Conservation (phyloP, 495 filamentous ascomycete genomes). For the Hyaloscypha finlandica region DNA sequence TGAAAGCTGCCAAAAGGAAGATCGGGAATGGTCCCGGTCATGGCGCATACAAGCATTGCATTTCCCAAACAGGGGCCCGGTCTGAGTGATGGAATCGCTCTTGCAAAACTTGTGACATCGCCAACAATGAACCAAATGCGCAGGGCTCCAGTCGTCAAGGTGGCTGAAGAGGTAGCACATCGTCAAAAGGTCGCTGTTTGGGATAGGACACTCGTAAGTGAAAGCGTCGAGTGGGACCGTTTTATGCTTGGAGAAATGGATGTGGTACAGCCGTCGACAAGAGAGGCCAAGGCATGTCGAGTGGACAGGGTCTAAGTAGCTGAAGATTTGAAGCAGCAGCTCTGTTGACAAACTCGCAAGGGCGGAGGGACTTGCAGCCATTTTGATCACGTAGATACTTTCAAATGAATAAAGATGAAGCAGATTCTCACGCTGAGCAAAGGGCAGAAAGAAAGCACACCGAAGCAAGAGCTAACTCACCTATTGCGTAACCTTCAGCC, state of each 20-base stretch:
- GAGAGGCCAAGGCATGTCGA: constrained; percentile 10
- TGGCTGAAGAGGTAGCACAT: constrained; percentile 10
- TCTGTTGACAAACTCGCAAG: constrained; percentile 4
- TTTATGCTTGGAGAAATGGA: constrained; percentile 9
- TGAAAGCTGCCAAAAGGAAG: background rate
- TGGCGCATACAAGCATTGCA: background rate
- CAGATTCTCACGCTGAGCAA: background rate
- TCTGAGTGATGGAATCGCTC: background rate
- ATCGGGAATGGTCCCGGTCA: background rate
- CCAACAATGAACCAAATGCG: constrained; percentile 2
- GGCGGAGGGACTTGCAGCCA: background rate
- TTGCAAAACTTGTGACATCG: constrained; percentile 16
- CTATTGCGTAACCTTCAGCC: background rate
- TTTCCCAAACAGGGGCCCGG: background rate
- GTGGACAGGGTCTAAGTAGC: constrained; percentile 15
- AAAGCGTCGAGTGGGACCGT: constrained; percentile 8
- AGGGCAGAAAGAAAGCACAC: background rate
- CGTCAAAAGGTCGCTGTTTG: background rate
- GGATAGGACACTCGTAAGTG: constrained; percentile 11
- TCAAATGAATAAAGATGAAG: background rate
- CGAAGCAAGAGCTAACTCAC: too few species aligned
- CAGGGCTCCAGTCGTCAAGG: constrained; percentile 6
- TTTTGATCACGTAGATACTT: constrained; percentile 2
- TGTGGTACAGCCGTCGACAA: background rate
- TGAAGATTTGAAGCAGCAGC: constrained; percentile 7